Evolutionary conservation across 805 yeast genomes (phyloP).

Genomic region (Schizosaccharomyces osmophilus): DNA sequence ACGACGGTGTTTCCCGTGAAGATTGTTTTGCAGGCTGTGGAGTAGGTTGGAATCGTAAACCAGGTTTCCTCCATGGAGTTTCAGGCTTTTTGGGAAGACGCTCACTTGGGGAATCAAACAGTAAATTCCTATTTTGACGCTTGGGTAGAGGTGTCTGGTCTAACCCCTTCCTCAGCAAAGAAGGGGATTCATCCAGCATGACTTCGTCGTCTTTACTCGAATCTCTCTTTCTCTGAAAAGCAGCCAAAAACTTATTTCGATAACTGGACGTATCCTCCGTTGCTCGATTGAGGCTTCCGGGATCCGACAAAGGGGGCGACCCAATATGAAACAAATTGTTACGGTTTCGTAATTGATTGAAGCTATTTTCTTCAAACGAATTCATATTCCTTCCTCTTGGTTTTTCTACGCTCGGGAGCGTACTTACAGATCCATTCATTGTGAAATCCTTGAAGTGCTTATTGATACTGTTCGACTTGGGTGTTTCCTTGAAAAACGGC

Average conservation of each 20-base stretch:
- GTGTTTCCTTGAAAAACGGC: neutral
- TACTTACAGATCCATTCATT: neutral
- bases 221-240: neutral
- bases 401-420: neutral
- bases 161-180: neutral
- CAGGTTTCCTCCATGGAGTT: neutral
- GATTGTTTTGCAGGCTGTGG: neutral
- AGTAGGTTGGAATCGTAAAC: neutral
- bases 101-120: neutral
- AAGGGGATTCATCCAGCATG: neutral
- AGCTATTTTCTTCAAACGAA: neutral
- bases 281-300: neutral
- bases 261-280: neutral
- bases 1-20: neutral
- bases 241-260: neutral
- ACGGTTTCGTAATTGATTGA: neutral
- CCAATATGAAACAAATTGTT: neutral
- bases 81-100: neutral
- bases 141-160: neutral
- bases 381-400: neutral
- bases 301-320: neutral
- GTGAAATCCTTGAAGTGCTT: neutral
- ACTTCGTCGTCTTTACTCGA: neutral
- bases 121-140: neutral
- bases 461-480: neutral